Evolutionary conservation across 257 asterid genomes (phyloP), one percentile per base, ranked within the genome.

Genomic region (Fraxinus excelsior): DNA sequence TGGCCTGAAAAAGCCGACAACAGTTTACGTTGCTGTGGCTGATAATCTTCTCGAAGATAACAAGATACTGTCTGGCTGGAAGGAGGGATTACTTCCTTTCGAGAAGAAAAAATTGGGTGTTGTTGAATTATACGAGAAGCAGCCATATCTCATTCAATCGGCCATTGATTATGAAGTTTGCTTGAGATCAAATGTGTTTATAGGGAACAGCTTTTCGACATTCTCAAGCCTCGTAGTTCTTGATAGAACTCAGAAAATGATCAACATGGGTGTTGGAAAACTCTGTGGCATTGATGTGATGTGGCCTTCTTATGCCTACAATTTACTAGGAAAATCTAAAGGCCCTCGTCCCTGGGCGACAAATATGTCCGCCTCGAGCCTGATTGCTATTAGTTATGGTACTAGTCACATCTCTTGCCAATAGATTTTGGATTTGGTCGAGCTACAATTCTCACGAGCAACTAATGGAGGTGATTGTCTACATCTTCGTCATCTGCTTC

Each of bases 101-200:
- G 98, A 91, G 85, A 94, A 94, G 96, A 90, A 90, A 76, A 92
- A 76, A 66, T 70, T 94, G 74, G 98, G 96, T 2, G 90, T 90
- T 66, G 73, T 88, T 35, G 88, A 86, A 21, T 37, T 83, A 44
- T 92, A 92, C 81, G 89, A 87, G 84, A 92, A 85, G 80, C 91
- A 89, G 3, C 84, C 96, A 0, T 94, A 92, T 85, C 86, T 94
- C 74, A 81, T 94, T 76, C 91, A 87, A 81, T 90, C 97, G 18
- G 98, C 98, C 16, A 94, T 94, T 4, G 99, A 94, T 79, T 94
- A 92, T 35, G 95, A 91, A 86, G 99, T 94, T 75, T 94, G 99
- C 76, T 86, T 90, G 88, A 90, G 94, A 84, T 88, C 99, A 8
- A 80, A 91, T 76, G 90, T 95, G 80, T 95, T 95, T 74, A 85